A percentile compares a stretch with the other conserved stretches of the same genome.
Conservation (phyloP, 2,329 filamentous ascomycete species). For the Cadophora gregata region DNA sequence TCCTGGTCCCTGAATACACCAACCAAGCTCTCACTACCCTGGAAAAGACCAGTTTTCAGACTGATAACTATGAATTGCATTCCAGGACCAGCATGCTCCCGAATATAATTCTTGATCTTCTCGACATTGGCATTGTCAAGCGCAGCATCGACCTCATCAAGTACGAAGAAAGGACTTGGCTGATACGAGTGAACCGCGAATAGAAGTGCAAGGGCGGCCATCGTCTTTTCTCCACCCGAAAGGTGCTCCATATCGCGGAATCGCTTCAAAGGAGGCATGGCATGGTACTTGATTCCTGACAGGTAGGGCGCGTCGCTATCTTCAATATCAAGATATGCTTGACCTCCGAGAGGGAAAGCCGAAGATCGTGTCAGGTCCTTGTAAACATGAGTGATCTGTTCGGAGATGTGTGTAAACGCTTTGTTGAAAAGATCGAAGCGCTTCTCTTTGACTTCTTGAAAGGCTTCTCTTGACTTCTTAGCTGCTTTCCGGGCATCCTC, state of each 20-base stretch:
- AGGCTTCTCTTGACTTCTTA: constrained; percentile 79
- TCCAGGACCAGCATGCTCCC: constrained; percentile 89
- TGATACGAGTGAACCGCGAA: constrained; percentile 98
- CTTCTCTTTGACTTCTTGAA: constrained; percentile 80
- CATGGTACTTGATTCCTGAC: constrained; percentile 96
- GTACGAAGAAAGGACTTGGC: constrained; percentile 94
- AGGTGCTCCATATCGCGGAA: constrained; percentile 99
- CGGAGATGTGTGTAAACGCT: constrained; percentile 92
- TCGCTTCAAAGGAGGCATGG: constrained; percentile 97
- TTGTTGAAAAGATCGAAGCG: constrained; percentile 93
- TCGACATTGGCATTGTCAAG: constrained; percentile 98
- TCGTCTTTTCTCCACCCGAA: constrained; percentile 97
- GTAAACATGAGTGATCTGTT: constrained; percentile 93
- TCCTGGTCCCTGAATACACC: constrained; percentile 95
- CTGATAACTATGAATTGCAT: constrained; percentile 99
- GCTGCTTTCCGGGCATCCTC: constrained; percentile 80
- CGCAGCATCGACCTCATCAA: constrained; percentile 97
- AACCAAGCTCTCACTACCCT: constrained; percentile 93
- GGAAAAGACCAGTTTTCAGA: constrained; percentile 93
- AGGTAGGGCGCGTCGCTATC: constrained; percentile 97
- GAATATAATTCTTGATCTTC: constrained; percentile 95
- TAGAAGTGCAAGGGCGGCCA: constrained; percentile 93
- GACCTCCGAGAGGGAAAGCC: constrained; percentile 91
- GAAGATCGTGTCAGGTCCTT: constrained; percentile 90
- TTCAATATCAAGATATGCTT: constrained; percentile 85